A percentile compares a stretch with the other conserved stretches of the same genome.
Conservation (phyloP, 495 filamentous ascomycete species). For the Xylaria nigripes region DNA sequence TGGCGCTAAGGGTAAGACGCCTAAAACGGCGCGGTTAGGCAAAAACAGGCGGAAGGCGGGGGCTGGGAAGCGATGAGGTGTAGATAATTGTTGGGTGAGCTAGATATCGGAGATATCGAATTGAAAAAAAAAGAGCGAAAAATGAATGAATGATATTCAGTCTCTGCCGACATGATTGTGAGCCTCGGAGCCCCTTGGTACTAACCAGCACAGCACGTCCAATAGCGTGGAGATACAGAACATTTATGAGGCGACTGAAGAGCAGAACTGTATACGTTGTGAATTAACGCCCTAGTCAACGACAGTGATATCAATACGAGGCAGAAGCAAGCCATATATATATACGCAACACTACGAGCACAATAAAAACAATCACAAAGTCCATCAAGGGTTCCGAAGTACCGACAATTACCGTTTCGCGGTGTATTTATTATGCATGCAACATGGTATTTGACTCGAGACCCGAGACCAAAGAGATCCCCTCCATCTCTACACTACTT, state of each 20-base stretch:
- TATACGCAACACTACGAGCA: no score
- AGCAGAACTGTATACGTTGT: no score
- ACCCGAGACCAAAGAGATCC: not conserved
- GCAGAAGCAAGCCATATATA: no score
- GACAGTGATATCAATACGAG: no score
- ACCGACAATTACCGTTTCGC: not conserved
- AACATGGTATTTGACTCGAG: not conserved
- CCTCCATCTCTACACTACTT: conserved; percentile 21
- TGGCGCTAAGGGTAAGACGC: conserved; percentile 15
- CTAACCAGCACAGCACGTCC: no score
- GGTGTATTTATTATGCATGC: conserved; percentile 6
- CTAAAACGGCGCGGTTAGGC: conserved; percentile 21
- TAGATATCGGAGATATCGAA: not conserved
- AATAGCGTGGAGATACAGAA: no score
- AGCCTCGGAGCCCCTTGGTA: no score
- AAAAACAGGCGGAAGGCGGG: conserved; percentile 36
- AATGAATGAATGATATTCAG: no score
- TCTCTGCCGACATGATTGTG: no score
- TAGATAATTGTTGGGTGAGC: no score
- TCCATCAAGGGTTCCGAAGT: not conserved
- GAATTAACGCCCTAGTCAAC: no score
- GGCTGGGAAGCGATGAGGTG: conserved; percentile 18
- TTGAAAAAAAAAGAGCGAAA: not conserved
- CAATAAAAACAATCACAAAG: not conserved
- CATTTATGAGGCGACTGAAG: no score